A percentile compares a stretch with the other conserved stretches of the same genome.
Evolutionary conservation across 2,329 filamentous ascomycete species (phyloP).

Genomic region (Fusarium cicatricum): DNA sequence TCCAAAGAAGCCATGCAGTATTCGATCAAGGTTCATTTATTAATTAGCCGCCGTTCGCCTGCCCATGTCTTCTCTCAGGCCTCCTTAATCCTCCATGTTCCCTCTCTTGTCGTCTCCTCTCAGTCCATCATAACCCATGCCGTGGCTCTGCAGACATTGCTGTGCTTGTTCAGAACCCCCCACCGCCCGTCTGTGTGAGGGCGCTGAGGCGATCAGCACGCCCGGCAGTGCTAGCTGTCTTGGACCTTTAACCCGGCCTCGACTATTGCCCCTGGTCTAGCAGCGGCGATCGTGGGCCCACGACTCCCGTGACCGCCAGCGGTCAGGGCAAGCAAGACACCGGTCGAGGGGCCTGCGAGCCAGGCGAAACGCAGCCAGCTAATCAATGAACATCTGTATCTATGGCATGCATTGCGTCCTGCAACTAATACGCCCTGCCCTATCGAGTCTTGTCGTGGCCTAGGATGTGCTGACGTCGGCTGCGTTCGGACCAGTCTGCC

Average conservation of each 20-base stretch:
- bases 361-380: conserved; percentile 29
- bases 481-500: conserved; percentile 18
- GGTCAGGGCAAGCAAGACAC: conserved; percentile 36
- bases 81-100: conserved; percentile 6
- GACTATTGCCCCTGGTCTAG: conserved; percentile 37
- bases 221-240: conserved; percentile 16
- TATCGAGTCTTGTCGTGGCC: conserved; percentile 26
- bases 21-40: conserved; percentile 23
- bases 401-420: conserved; percentile 47
- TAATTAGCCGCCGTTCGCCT: conserved; percentile 34
- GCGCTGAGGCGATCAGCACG: conserved; percentile 29
- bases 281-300: conserved; percentile 39
- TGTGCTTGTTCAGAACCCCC: conserved; percentile 18
- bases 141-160: conserved; percentile 14
- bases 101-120: conserved; percentile 11
- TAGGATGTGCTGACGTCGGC: conserved; percentile 38
- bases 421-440: conserved; percentile 42
- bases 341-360: conserved; percentile 20
- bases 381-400: conserved; percentile 41
- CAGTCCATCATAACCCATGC: conserved; percentile 6
- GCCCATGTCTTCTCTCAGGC: conserved; percentile 2
- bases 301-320: conserved; percentile 39
- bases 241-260: conserved; percentile 14
- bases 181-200: conserved; percentile 20
- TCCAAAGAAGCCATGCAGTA: conserved; percentile 10